phyloP scores from a whole-genome alignment of 192 early-diverging fungal genomes.

The Backusella morwellensis region DNA sequence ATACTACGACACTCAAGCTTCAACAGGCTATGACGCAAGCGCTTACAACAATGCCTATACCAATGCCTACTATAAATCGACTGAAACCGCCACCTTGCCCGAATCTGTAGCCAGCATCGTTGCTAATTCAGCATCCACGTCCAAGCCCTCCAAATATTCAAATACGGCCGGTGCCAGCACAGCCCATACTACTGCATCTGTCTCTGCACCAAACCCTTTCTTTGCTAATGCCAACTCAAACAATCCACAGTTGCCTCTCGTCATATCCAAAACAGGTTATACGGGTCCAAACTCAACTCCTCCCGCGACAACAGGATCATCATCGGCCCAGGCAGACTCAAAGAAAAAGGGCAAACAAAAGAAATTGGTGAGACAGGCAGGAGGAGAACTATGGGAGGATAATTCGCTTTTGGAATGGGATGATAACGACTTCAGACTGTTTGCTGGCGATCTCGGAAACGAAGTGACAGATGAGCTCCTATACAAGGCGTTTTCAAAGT shows the following conservation, averaged over 20 bases:
- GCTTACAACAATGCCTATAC: not conserved
- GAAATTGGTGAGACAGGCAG: conserved; percentile 75
- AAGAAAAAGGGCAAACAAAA: conserved; percentile 56
- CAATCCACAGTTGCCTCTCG: not conserved
- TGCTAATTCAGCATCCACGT: not conserved
- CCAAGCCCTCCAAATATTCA: not conserved
- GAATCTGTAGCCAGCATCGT: conserved; percentile 6
- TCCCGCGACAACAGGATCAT: not conserved
- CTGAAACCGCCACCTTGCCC: not conserved
- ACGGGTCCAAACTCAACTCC: not conserved
- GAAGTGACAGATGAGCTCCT: conserved; percentile 88
- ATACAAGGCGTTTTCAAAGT: conserved; percentile 80
- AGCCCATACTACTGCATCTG: not conserved
- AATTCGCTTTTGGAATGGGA: conserved; percentile 84
- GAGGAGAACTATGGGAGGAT: conserved; percentile 95
- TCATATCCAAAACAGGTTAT: conserved; percentile 10
- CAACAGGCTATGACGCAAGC: not conserved
- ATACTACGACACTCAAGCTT: not conserved
- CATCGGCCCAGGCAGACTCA: not conserved
- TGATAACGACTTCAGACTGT: conserved; percentile 87
- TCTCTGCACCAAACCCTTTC: not conserved
- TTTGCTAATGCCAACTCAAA: conserved; percentile 6
- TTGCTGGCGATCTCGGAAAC: conserved; percentile 92
- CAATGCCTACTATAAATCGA: not conserved
- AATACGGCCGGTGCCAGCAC: not conserved